Conservation (phyloP, 23 red algal genomes). For the Pyropia haitanensis region DNA sequence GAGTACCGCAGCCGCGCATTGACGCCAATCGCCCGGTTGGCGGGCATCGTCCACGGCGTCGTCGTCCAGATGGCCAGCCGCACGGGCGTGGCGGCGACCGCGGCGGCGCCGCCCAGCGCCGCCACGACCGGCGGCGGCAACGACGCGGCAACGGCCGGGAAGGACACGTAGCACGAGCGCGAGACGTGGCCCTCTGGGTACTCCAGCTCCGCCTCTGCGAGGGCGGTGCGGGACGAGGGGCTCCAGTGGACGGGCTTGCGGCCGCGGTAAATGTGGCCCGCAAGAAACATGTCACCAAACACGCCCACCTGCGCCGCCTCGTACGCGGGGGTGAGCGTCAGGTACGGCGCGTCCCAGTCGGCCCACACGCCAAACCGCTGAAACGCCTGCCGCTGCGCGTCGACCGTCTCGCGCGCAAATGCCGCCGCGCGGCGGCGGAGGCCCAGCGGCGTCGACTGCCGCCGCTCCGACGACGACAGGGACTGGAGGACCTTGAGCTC, state of each 20-base stretch:
- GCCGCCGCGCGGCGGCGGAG: conserved; percentile 48
- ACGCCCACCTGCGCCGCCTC: conserved; percentile 95
- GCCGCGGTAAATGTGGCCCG: conserved; percentile 88
- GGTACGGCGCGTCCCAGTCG: conserved; percentile 82
- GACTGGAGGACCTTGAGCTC: conserved; percentile 89
- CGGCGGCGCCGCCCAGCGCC: background rate
- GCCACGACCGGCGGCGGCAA: conserved; percentile 1
- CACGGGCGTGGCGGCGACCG: background rate
- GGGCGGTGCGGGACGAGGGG: conserved; percentile 74
- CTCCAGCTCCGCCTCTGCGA: conserved; percentile 95
- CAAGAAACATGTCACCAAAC: conserved; percentile 88
- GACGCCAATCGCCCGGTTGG: conserved; percentile 86
- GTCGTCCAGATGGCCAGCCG: conserved; percentile 89
- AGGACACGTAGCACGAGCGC: conserved; percentile 67
- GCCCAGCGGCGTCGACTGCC: conserved; percentile 19
- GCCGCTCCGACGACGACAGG: conserved; percentile 34
- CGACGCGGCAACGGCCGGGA: conserved; percentile 11
- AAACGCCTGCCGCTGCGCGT: conserved; percentile 63
- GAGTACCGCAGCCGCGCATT: conserved; percentile 53
- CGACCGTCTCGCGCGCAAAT: conserved; percentile 73
- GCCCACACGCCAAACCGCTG: conserved; percentile 92
- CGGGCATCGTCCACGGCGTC: conserved; percentile 96
- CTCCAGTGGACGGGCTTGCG: conserved; percentile 98
- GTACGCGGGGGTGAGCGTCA: conserved; percentile 76
- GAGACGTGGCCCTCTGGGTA: conserved; percentile 95